Percentiles rank a stretch among this genome's conserved stretches.
Conservation (phyloP, 148 eudicot species). For the Chenopodium quinoa region DNA sequence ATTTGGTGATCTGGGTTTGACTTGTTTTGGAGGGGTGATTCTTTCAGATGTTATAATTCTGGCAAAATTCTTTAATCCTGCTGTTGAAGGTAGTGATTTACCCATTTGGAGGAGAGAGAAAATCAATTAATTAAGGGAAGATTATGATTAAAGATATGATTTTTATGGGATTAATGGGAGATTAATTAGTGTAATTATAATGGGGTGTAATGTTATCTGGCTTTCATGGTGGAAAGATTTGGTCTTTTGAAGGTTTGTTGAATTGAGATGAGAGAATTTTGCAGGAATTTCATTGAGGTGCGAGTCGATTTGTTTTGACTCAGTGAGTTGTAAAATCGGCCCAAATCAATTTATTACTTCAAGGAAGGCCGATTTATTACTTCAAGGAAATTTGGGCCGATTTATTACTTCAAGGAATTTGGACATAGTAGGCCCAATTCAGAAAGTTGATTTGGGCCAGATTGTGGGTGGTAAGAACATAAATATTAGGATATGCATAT, state of each 20-base stretch:
- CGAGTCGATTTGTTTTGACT: neutral
- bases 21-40: conserved; percentile 28
- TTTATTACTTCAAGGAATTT: neutral
- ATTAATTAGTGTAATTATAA: neutral
- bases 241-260: conserved; percentile 5
- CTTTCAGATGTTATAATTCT: conserved; percentile 35
- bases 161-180: neutral
- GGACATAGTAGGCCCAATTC: neutral
- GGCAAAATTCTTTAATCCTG: conserved; percentile 32
- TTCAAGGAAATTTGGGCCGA: neutral
- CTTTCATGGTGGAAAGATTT: conserved; percentile 22
- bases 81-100: conserved; percentile 39
- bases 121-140: neutral
- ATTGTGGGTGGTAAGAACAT: neutral
- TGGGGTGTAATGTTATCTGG: conserved; percentile 21
- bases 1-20: conserved; percentile 25
- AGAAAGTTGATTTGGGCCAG: neutral
- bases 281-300: neutral
- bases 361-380: neutral
- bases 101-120: conserved; percentile 28
- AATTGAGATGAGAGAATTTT: neutral
- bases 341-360: neutral
- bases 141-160: neutral
- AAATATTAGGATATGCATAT: no score
- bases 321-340: neutral